Evolutionary conservation across 148 eudicot genomes (phyloP), one percentile per base, ranked within the genome.

Genomic region (Camellia sinensis): DNA sequence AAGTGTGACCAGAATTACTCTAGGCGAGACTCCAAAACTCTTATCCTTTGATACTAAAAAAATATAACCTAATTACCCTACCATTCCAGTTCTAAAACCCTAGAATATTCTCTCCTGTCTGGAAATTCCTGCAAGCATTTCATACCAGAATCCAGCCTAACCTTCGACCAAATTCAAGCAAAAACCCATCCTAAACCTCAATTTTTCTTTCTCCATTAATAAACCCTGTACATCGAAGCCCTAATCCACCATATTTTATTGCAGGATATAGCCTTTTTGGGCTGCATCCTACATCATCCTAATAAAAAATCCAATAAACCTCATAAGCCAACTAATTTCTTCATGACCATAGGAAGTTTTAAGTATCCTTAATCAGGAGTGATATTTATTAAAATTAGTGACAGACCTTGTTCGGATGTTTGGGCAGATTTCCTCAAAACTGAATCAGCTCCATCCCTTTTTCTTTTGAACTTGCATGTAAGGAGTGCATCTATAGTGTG

Each of bases 401-500:
- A 80, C 71, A 54, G 74, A 94, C 93, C 97, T 90, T 89, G 84
- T 79, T 76, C 86, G 83, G 91, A 64, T 62, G 82, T 79, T 71
- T 79, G 91, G 11, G 86, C 80, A 82, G 62, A 78, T 79, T 78
- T 87, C 80, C 48, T 84, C 70, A 82, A 66, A 81, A 73, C 74
- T 56, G 82, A 69, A 69, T 85, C 90, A 79, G 81, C 84, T 73
- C 73, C 90, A 61, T 86, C 87, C 84, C 98, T 90, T 88, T 96
- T 96, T 75, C 99, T 91, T 87, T 93, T 96, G 19, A 90, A 69
- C 87, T 88, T 93, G 88, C 97, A 90, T 17, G 98, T 96, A 76
- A 96, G 87, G 56, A 96, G 97, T 66, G 98, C 88, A 84, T 96
- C 99, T 81, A 96, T 82, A 68, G 99, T 93, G 85, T 92, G 97